Conservation (phyloP, 352 stramenopile species). For the Globisporangium splendens region DNA sequence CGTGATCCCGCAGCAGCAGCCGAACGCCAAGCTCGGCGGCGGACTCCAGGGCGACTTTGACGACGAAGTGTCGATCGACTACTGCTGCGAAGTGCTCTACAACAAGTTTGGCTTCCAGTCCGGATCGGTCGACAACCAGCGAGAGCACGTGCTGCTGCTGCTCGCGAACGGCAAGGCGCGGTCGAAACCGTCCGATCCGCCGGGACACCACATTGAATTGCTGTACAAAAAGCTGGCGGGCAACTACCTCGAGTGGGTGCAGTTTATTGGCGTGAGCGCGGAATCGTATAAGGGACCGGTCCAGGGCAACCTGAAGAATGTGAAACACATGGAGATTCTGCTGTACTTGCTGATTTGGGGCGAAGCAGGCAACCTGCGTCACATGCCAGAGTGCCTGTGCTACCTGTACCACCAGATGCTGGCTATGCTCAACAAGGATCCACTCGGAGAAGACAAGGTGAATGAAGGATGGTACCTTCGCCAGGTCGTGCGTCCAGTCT, state of each 20-base stretch:
- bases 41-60: conserved; percentile 66
- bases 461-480: conserved; percentile 52
- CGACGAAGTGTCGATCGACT: conserved; percentile 69
- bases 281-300: conserved; percentile 33
- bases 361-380: conserved; percentile 93
- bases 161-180: conserved; percentile 72
- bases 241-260: conserved; percentile 67
- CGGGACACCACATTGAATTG: conserved; percentile 40
- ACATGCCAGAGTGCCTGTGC: conserved; percentile 96
- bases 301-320: conserved; percentile 52
- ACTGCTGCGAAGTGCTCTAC: conserved; percentile 67
- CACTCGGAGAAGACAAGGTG: conserved; percentile 43
- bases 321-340: conserved; percentile 89
- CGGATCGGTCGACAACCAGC: conserved; percentile 69
- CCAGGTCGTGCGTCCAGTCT: conserved; percentile 53
- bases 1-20: conserved; percentile 30
- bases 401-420: conserved; percentile 93
- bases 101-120: conserved; percentile 77
- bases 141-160: conserved; percentile 70
- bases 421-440: conserved; percentile 48
- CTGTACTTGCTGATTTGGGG: conserved; percentile 96
- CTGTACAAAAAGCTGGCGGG: conserved; percentile 62
- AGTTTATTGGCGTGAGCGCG: conserved; percentile 38
- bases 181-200: conserved; percentile 33
- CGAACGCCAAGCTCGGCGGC: conserved; percentile 26